Evolutionary conservation across 139 green algal genomes (phyloP).

Genomic region (Tetraselmis striata): DNA sequence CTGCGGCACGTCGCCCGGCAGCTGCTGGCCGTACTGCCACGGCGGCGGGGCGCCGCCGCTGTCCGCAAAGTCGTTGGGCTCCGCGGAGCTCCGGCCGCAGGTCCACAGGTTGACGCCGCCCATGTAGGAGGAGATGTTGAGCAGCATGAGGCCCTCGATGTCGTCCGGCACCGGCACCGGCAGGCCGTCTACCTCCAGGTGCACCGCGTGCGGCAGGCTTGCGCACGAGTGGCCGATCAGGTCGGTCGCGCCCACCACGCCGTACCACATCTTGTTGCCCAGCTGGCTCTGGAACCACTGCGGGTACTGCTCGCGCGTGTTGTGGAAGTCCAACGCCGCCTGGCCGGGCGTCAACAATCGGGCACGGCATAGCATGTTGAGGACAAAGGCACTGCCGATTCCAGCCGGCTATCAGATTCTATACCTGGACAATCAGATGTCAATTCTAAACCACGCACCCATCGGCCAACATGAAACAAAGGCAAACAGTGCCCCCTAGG

Average conservation of each 20-base stretch:
- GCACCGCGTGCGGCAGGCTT: slow-evolving; percentile 43
- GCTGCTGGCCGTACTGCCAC: not conserved
- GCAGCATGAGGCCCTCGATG: slow-evolving; percentile 61
- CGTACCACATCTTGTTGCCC: slow-evolving; percentile 68
- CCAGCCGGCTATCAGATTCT: too few species aligned
- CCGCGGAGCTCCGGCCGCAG: not conserved
- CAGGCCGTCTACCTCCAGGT: slow-evolving; percentile 60
- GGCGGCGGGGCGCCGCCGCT: not conserved
- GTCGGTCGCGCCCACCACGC: slow-evolving; percentile 59
- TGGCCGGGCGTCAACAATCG: not conserved
- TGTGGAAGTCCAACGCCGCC: slow-evolving; percentile 66
- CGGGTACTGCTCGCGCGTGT: slow-evolving; percentile 54
- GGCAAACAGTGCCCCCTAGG: too few species aligned
- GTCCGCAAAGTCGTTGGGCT: not conserved
- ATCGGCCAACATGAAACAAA: too few species aligned
- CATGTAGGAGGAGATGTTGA: slow-evolving; percentile 73
- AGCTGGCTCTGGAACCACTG: slow-evolving; percentile 49
- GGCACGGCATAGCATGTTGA: too few species aligned
- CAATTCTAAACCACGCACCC: too few species aligned
- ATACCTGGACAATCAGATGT: too few species aligned
- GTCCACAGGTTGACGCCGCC: slow-evolving; percentile 54
- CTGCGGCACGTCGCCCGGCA: slow-evolving; percentile 12
- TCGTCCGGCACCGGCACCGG: slow-evolving; percentile 43
- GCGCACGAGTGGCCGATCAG: slow-evolving; percentile 51
- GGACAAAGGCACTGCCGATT: too few species aligned